Evolutionary conservation across 306 rosid species (phyloP), one percentile per base, ranked within the genome.

Genomic region (Castanea crenata): DNA sequence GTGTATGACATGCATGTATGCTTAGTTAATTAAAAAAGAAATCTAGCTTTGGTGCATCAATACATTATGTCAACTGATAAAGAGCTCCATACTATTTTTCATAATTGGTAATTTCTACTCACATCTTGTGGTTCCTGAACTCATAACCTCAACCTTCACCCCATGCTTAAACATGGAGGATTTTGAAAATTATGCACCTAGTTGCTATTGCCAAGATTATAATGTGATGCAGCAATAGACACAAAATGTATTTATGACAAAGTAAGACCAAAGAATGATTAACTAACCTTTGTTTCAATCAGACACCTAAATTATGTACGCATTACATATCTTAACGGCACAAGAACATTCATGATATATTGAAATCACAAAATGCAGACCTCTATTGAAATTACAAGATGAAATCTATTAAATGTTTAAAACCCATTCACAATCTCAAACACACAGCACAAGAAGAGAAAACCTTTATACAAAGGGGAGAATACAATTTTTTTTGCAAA

Each of bases 401-500:
- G 51, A 34, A 67, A 67, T 7, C 46, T 18, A 18, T 8, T 18
- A 34, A 19, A 67, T 16, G 23, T 18, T 29, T 20, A 34, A 19
- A 34, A 63, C n/a, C 67, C 55, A 27, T 31, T 4, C 61, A 72
- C 55, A 62, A 74, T 29, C 38, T 63, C 15, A 77, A 71, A 59
- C 34, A 78, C 46, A 29, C 9, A 25, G 27, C 34, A 70, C 31
- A 78, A 14, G n/a, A 21, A 31, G 44, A 69, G 35, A 51, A 34
- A 34, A 73, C 65, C 75, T 46, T 57, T 69, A 80, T 69, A 63
- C 29, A 20, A 78, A 20, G 77, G 63, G 20, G 49, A 61, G 54
- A 34, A 58, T 63, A 52, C 54, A 59, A 31, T 68, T n/a, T 19
- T 51, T 57, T 19, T 51, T 57, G n/a, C 41, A 74, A 69, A 76